Evolutionary conservation across 108 stramenopile genomes (phyloP).

Genomic region (Schizochytrium sp.): DNA sequence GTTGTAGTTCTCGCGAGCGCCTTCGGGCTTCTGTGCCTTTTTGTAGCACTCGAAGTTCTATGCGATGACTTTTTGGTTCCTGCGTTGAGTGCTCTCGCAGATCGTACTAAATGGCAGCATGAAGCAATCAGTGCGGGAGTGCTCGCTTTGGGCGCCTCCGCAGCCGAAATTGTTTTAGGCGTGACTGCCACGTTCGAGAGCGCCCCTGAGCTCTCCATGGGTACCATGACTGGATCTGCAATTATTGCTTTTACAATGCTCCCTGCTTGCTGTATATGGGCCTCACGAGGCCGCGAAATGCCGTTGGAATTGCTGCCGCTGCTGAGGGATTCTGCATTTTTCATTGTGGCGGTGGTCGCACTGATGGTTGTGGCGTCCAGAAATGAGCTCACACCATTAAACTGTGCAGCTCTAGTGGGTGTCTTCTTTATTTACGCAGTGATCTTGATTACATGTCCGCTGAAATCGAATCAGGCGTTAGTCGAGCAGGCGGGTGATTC

Average conservation of each 20-base stretch:
- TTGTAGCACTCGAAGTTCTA: neutral
- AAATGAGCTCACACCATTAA: neutral
- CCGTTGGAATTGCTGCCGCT: neutral
- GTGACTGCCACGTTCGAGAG: neutral
- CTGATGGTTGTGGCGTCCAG: neutral
- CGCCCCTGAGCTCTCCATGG: neutral
- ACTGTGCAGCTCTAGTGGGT: neutral
- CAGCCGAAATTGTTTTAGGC: slow-evolving; percentile 8
- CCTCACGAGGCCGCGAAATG: neutral
- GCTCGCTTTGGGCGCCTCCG: neutral
- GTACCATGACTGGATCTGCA: neutral
- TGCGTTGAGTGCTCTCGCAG: neutral
- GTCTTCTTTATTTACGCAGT: neutral
- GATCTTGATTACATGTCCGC: neutral
- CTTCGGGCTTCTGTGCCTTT: neutral
- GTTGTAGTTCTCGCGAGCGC: neutral
- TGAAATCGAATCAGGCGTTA: neutral
- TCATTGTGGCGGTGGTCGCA: neutral
- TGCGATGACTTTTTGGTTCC: slow-evolving; percentile 22
- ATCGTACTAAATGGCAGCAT: neutral
- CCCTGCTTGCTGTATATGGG: neutral
- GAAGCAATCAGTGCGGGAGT: neutral
- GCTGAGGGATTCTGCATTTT: neutral
- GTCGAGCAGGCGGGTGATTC: neutral
- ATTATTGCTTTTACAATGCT: slow-evolving; percentile 2